These are phyloP conservation scores for Annona cherimola DNA, from an alignment of 164 flowering plant genomes.

Conservation along the genomic window DNA sequence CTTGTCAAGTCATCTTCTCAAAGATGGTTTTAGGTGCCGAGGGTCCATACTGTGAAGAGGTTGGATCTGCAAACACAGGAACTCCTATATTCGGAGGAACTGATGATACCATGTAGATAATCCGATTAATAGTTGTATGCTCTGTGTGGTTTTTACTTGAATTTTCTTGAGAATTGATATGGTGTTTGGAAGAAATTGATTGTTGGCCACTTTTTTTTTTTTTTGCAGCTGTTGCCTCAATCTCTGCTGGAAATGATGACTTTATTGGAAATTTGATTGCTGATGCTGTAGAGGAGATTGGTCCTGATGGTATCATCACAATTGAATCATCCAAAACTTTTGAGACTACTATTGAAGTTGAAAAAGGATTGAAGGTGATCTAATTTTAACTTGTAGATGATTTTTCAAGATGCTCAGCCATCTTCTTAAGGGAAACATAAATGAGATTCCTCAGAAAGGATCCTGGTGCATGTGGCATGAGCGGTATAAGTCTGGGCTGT, in stretches of 20 bases:
- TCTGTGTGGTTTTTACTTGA: not conserved
- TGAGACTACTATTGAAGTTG: slow-evolving; percentile 66
- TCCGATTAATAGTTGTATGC: not conserved
- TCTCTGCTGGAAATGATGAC: slow-evolving; percentile 94
- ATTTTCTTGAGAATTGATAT: not conserved
- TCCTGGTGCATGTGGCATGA: not conserved
- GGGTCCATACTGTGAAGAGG: not conserved
- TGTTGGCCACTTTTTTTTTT: not conserved
- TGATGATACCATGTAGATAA: not conserved
- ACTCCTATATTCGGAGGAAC: not conserved
- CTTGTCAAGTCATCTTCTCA: not conserved
- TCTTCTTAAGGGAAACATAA: not conserved
- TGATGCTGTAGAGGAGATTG: slow-evolving; percentile 76
- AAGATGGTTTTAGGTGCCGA: too few relatives aligned
- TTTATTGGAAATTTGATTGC: slow-evolving; percentile 75
- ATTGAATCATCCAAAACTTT: slow-evolving; percentile 69
- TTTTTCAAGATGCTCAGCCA: not conserved
- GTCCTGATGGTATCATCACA: slow-evolving; percentile 80
- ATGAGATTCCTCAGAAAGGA: not conserved
- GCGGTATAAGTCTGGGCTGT: not conserved
- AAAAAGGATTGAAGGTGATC: slow-evolving; percentile 90
- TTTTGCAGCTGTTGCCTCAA: slow-evolving; percentile 79
- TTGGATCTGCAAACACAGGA: not conserved
- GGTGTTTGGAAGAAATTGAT: slow-evolving; percentile 1
- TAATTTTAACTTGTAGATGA: not conserved